phyloP scores from a whole-genome alignment of 768 basidiomycete genomes.

The Leccinum sublutescens region DNA sequence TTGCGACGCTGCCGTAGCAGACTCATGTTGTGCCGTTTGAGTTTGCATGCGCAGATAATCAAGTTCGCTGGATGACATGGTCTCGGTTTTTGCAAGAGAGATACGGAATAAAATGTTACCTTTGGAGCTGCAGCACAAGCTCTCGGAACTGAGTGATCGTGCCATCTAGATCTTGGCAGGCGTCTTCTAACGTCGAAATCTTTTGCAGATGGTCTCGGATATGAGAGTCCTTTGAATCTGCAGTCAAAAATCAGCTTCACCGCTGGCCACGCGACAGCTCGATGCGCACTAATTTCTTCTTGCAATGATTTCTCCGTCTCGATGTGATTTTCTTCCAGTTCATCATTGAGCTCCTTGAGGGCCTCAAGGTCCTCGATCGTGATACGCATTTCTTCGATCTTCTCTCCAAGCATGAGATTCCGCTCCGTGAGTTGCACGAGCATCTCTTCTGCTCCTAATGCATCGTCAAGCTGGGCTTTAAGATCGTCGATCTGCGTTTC shows the following conservation, averaged over 20 bases:
- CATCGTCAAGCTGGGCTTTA: constrained; percentile 92
- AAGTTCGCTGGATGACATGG: constrained; percentile 62
- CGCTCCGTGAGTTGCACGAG: constrained; percentile 93
- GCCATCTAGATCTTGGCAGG: constrained; percentile 78
- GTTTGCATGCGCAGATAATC: constrained; percentile 81
- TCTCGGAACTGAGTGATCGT: constrained; percentile 95
- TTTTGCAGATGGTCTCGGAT: constrained; percentile 66
- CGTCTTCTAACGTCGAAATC: constrained; percentile 70
- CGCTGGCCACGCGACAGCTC: not conserved
- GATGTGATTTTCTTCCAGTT: constrained; percentile 93
- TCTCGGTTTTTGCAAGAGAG: constrained; percentile 7
- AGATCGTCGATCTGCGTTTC: constrained; percentile 92
- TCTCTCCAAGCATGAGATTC: constrained; percentile 91
- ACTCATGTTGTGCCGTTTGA: constrained; percentile 79
- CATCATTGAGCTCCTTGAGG: constrained; percentile 93
- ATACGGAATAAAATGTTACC: constrained; percentile 40
- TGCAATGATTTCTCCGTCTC: constrained; percentile 91
- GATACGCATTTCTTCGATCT: constrained; percentile 97
- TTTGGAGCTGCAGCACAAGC: constrained; percentile 79
- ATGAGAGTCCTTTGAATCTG: constrained; percentile 69
- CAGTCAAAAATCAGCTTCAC: constrained; percentile 1
- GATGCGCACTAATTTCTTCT: constrained; percentile 75
- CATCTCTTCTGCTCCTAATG: constrained; percentile 94
- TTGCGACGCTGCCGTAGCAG: constrained; percentile 80
- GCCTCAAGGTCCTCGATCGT: constrained; percentile 96